Base-by-base conservation (phyloP, 306 rosid species). In the Astragalus glycyphyllos region DNA sequence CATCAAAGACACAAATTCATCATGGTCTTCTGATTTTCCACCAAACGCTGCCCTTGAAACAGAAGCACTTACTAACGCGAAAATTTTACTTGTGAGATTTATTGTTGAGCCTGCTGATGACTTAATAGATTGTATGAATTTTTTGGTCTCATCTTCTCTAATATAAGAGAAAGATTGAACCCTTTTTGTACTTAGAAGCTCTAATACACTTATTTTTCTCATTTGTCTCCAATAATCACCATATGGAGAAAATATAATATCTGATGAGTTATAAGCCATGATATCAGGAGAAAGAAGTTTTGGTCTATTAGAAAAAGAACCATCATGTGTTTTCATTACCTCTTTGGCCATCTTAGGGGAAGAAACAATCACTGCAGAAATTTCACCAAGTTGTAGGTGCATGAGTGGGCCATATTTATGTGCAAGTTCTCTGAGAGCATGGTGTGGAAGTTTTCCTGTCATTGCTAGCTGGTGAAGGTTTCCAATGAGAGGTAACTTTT, bases 401-500 rank as follows among this genome's bases (percentile, higher is more conserved):
- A 57, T 12, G 7, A 31, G 7, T 5, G 42, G 63, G n/a, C 42
- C 63, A 31, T 57, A 6, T 31, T 47, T 64, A 0, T 29, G 10
- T 5, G 78, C 15, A 11, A 74, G 72, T 0, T 64, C 5, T 64
- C 11, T 10, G 1, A 74, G 57, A 31, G 64, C 11, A 42, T 1
- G 65, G 12, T 74, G 72, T 14, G 72, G 72, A 16, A 74, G 57
- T 41, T 61, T 53, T 11, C 48, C 48, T 40, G 29, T 47, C 6
- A n/a, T 6, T 31, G 41, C 40, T 63, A 74, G 56, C 63, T 64
- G 65, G 15, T 74, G 78, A 4, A 74, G 16, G 57, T 74, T 63
- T 1, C 56, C 78, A 37, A 73, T 73, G 64, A 73, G 2, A 2
- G 78, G 71, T 51, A 73, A n/a, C 68, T 64, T 73, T 2, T 0